Evolutionary conservation across 2,329 filamentous ascomycete species (phyloP).

Genomic region (Neopestalotiopsis sp.): DNA sequence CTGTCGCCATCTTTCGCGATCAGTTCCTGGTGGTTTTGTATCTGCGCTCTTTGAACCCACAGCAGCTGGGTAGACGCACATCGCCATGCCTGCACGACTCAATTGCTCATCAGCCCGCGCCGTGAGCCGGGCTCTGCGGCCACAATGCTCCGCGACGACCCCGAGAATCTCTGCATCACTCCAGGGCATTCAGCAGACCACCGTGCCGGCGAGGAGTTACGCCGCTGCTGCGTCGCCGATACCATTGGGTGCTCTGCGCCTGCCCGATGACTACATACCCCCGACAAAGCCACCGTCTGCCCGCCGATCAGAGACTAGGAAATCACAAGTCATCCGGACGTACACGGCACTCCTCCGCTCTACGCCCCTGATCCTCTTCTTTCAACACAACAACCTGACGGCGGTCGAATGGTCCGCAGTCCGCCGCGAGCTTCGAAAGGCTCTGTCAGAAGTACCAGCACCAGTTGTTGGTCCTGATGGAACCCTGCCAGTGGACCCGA

Average conservation of each 20-base stretch:
- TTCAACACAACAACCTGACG: constrained; percentile 73
- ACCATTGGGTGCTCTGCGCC: constrained; percentile 33
- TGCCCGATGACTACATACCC: constrained; percentile 58
- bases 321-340: constrained; percentile 83
- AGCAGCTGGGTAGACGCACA: constrained; percentile 8
- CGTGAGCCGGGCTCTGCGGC: constrained; percentile 13
- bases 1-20: constrained; percentile 7
- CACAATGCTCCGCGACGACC: constrained; percentile 11
- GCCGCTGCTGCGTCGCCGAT: constrained; percentile 29
- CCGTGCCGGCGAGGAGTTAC: constrained; percentile 28
- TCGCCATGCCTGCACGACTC: constrained; percentile 22
- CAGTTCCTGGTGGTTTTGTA: not conserved
- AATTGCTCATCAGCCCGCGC: constrained; percentile 22
- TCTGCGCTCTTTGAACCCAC: not conserved
- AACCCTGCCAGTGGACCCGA: constrained; percentile 52
- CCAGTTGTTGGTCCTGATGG: constrained; percentile 40
- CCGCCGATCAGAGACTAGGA: constrained; percentile 84
- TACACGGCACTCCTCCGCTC: constrained; percentile 90
- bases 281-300: constrained; percentile 86
- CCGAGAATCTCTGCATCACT: constrained; percentile 14
- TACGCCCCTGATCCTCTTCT: constrained; percentile 83
- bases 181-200: constrained; percentile 6
- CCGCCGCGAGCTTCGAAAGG: constrained; percentile 68
- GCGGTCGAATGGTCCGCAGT: constrained; percentile 78
- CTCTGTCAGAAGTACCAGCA: constrained; percentile 48